Evolutionary conservation across 192 early-diverging fungal species (phyloP).

Genomic region (Linnemannia exigua): DNA sequence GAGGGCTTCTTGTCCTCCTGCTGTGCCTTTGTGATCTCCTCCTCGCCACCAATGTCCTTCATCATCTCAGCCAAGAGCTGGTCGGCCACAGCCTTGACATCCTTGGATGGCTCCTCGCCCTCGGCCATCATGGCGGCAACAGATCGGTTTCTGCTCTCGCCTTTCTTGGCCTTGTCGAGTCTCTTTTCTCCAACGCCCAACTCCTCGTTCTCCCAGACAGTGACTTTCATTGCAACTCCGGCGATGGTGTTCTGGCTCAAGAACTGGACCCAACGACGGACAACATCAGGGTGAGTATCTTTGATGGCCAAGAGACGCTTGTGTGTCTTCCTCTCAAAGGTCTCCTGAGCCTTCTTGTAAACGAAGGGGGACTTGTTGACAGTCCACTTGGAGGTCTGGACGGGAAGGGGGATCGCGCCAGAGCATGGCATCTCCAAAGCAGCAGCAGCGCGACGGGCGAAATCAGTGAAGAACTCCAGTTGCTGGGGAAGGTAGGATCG

Average conservation of each 20-base stretch:
- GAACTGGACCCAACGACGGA: constrained; percentile 85
- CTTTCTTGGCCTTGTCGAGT: constrained; percentile 55
- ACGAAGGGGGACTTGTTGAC: constrained; percentile 95
- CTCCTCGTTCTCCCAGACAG: constrained; percentile 78
- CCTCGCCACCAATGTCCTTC: constrained; percentile 50
- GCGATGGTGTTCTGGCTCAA: constrained; percentile 85
- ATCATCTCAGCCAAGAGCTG: constrained; percentile 54
- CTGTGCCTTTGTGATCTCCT: constrained; percentile 24
- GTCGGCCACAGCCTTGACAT: constrained; percentile 51
- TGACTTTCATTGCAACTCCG: constrained; percentile 88
- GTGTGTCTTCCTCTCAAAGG: constrained; percentile 94
- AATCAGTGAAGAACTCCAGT: constrained; percentile 90
- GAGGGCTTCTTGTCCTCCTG: constrained; percentile 22
- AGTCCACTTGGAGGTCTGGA: constrained; percentile 84
- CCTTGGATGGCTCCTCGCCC: constrained; percentile 27
- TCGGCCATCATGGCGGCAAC: constrained; percentile 43
- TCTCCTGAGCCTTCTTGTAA: constrained; percentile 96
- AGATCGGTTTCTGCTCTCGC: constrained; percentile 53
- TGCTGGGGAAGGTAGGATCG: constrained; percentile 85
- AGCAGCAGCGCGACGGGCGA: constrained; percentile 86
- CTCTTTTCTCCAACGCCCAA: constrained; percentile 61
- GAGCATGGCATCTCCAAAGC: constrained; percentile 80
- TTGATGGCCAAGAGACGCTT: constrained; percentile 85
- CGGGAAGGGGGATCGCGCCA: constrained; percentile 78
- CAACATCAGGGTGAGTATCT: constrained; percentile 80